These are phyloP conservation scores for Coemansia sp. DNA, from an alignment of 192 early-diverging fungal genomes.

Conservation along the genomic window DNA sequence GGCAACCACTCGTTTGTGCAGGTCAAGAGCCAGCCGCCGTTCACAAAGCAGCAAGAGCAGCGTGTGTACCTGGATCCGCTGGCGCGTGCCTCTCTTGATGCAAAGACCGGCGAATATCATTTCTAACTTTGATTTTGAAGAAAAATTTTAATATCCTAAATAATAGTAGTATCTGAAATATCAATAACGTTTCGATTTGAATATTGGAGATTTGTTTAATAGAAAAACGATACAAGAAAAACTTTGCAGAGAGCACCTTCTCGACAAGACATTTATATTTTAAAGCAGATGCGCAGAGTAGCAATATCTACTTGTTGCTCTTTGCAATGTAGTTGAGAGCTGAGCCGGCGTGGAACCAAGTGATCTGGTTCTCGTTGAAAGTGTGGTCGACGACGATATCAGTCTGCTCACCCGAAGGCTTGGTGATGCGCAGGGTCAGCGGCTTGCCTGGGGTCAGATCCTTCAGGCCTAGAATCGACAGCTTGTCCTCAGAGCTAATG, in stretches of 20 bases:
- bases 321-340: constrained; percentile 80
- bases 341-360: constrained; percentile 96
- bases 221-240: too few species aligned
- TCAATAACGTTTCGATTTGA: too few species aligned
- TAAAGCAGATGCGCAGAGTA: neutral
- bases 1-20: too few species aligned
- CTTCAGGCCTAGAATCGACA: constrained; percentile 85
- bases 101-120: too few species aligned
- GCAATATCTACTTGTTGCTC: constrained; percentile 17
- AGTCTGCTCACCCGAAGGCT: constrained; percentile 71
- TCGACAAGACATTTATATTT: neutral
- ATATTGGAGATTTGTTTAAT: too few species aligned
- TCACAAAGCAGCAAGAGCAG: too few species aligned
- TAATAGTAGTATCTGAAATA: too few species aligned
- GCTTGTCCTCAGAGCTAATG: constrained; percentile 81
- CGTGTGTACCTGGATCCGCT: too few species aligned
- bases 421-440: constrained; percentile 80
- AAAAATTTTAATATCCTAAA: too few species aligned
- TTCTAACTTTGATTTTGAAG: too few species aligned
- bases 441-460: constrained; percentile 79
- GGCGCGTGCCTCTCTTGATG: too few species aligned
- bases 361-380: constrained; percentile 98
- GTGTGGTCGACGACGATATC: constrained; percentile 94
- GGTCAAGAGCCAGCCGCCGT: too few species aligned
- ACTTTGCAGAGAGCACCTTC: neutral